Base-by-base conservation (phyloP, 768 basidiomycete genomes). In the Termitomyces sp. region DNA sequence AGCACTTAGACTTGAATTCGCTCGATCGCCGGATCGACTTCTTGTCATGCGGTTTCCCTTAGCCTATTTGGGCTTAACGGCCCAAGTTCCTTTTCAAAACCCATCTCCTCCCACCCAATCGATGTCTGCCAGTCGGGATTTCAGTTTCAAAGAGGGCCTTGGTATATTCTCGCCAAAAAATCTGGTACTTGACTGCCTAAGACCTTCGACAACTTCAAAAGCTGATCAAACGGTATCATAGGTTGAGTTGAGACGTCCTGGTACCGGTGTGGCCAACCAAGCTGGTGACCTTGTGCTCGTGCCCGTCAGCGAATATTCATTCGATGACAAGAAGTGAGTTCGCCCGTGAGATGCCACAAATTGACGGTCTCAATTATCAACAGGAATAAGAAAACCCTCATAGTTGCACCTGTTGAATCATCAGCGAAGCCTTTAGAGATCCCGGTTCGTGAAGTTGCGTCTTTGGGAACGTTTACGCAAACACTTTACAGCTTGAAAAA, bases 331-430 rank as follows among this genome's bases (percentile, higher is more conserved):
- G 68, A 86, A 86, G 89, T 92, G 62, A 68, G 85, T 70, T 29
- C 21, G 38, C 35, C 50, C 17, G 35, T 47, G 34, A 38, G 23
- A 42, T 21, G 34, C 37, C 27, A 38, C 29, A 35, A 19, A 29
- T 23, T 11, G 11, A 42, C 21, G 31, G 43, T 49, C 43, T 16
- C 43, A 38, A 40, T 32, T 19, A 8, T 16, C 14, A 37, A 3
- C 59, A 93, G 91, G 68, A 89, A 89, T 62, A 75, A 81, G 70
- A 91, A 87, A 66, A 84, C 82, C 10, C 76, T 92, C 54, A 79
- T 79, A 62, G 70, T 93, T 53, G 76, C 82, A 14, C 76, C 87
- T 29, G 73, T 91, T 54, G 81, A 82, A 53, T 77, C 81, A 2
- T 68, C 72, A 17, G 72, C 74, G 12, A 68, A 76, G 54, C 77